Evolutionary conservation across 148 eudicot genomes (phyloP).

Genomic region (Dianthus caryophyllus): DNA sequence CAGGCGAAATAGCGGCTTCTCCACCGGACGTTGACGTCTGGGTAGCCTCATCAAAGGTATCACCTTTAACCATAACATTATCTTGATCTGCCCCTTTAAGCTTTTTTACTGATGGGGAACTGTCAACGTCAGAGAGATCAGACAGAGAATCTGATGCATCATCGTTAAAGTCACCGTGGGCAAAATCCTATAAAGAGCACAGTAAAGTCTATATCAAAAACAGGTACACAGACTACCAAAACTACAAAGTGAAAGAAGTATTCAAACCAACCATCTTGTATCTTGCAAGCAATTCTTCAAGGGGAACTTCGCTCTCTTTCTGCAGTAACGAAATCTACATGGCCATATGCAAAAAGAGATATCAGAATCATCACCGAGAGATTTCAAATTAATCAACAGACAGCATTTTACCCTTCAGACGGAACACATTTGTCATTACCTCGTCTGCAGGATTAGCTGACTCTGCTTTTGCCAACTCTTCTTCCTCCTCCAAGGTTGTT

Average conservation of each 20-base stretch:
- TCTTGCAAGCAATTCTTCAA: constrained; percentile 80
- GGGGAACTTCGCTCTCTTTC: constrained; percentile 80
- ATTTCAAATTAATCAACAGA: constrained; percentile 3
- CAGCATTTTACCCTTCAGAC: background rate
- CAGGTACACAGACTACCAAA: background rate
- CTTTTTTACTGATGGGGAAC: constrained; percentile 34
- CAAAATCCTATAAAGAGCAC: constrained; percentile 33
- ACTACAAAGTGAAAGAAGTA: background rate
- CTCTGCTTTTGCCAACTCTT: constrained; percentile 77
- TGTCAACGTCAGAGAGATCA: constrained; percentile 44
- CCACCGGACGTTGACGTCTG: constrained; percentile 22
- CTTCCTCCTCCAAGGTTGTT: constrained; percentile 89
- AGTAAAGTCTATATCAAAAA: background rate
- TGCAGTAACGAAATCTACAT: constrained; percentile 78
- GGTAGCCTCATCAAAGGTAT: constrained; percentile 27
- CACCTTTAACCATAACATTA: constrained; percentile 32
- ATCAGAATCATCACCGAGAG: background rate
- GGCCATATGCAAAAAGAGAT: constrained; percentile 7
- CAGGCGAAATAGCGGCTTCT: constrained; percentile 38
- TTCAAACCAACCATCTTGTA: constrained; percentile 60
- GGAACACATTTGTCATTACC: constrained; percentile 34
- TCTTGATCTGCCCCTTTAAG: constrained; percentile 29
- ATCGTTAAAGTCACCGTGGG: constrained; percentile 33
- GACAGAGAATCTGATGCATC: constrained; percentile 48
- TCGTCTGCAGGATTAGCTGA: constrained; percentile 55